Evolutionary conservation across 225 moss, liverwort and hornwort genomes (phyloP).

Genomic region (Rhytidiadelphus loreus): DNA sequence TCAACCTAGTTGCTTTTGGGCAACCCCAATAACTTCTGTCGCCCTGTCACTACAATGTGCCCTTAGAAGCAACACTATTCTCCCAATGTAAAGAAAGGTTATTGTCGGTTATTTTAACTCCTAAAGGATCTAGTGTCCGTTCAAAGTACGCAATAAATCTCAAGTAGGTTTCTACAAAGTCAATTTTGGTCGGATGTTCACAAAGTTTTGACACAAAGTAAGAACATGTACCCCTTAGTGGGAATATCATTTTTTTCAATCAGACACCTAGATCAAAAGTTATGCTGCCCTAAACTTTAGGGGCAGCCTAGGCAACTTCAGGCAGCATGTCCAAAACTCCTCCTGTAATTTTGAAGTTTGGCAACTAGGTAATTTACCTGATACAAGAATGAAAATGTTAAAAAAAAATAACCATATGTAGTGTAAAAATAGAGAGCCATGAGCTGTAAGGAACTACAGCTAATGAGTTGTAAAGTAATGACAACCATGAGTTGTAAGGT

Average conservation of each 20-base stretch:
- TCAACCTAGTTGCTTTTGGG: background rate
- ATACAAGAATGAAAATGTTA: background rate
- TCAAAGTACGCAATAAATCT: background rate
- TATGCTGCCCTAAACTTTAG: rapidly evolving
- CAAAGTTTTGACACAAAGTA: background rate
- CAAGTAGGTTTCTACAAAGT: background rate
- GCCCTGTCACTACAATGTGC: background rate
- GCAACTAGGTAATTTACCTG: background rate
- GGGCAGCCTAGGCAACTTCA: rapidly evolving
- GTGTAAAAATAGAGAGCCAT: background rate
- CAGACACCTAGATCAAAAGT: background rate
- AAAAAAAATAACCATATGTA: background rate
- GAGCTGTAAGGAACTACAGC: background rate
- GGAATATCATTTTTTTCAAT: background rate
- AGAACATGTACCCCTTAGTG: rapidly evolving
- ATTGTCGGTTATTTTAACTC: background rate
- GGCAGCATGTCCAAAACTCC: rapidly evolving
- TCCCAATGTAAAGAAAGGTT: background rate
- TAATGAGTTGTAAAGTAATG: too few relatives aligned
- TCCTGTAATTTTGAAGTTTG: background rate
- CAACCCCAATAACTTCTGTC: background rate
- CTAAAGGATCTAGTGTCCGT: too few relatives aligned
- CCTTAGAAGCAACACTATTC: background rate
- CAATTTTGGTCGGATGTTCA: background rate
- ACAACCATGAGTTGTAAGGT: too few relatives aligned